Conservation (phyloP, 495 filamentous ascomycete genomes). For the Lasiosphaeriaceae sp. region DNA sequence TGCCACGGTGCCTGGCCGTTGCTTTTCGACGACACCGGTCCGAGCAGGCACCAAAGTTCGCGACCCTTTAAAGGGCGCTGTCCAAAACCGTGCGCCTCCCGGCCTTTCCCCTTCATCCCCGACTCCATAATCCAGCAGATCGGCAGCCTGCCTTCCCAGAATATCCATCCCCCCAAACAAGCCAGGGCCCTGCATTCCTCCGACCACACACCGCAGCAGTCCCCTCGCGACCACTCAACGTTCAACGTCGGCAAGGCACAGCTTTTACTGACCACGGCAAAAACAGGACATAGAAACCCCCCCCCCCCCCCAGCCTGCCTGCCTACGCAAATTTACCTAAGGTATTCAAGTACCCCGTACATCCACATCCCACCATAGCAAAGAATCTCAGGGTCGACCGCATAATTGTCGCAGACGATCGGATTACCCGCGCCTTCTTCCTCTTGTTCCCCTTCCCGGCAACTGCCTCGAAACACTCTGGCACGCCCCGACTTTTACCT, state of each 20-base stretch:
- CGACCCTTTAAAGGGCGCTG: neutral
- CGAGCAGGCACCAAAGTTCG: neutral
- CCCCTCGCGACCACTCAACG: slow-evolving; percentile 19
- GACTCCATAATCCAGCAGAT: slow-evolving; percentile 11
- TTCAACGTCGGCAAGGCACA: slow-evolving; percentile 21
- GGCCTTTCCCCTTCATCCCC: neutral
- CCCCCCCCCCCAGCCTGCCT: no score
- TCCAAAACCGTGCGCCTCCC: slow-evolving; percentile 1
- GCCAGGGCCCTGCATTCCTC: slow-evolving; percentile 11
- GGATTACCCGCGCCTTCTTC: no score
- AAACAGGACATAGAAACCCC: slow-evolving; percentile 26
- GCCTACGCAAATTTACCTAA: no score
- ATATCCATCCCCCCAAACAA: slow-evolving; percentile 15
- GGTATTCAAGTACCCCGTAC: no score
- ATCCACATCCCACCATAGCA: no score
- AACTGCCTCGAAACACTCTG: no score
- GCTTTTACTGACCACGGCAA: slow-evolving; percentile 32
- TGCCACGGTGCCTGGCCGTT: no score
- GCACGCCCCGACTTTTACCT: no score
- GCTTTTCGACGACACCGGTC: neutral
- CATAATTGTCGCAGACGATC: no score
- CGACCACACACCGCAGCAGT: slow-evolving; percentile 12
- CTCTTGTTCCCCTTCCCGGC: no score
- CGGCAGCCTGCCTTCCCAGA: slow-evolving; percentile 22
- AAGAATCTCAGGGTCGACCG: no score